A percentile compares a stretch with the other conserved stretches of the same genome.
Evolutionary conservation across 108 stramenopile species (phyloP).

Genomic region (Discostella stelligeroides): DNA sequence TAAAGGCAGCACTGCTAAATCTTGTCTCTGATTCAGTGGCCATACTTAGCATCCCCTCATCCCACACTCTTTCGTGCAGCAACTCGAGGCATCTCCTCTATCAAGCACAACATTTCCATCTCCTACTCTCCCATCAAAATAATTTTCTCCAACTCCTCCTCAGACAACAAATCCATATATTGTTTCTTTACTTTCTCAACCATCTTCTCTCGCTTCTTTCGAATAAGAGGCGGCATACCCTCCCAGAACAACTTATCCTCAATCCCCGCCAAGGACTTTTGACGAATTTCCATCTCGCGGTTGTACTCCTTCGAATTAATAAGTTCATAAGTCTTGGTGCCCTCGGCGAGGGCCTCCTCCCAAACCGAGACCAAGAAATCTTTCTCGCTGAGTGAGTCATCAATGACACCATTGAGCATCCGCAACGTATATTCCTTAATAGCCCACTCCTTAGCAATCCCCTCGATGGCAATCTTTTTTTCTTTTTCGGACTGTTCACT

Average conservation of each 20-base stretch:
- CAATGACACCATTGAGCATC: conserved; percentile 52
- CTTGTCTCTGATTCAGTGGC: too few species aligned
- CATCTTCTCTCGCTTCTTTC: conserved; percentile 33
- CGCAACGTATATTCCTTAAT: conserved; percentile 70
- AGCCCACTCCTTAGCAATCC: conserved; percentile 78
- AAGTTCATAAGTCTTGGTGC: conserved; percentile 55
- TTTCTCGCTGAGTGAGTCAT: conserved; percentile 55
- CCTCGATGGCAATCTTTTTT: conserved; percentile 59
- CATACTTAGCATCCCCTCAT: too few species aligned
- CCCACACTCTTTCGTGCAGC: too few species aligned
- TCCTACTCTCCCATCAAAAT: conserved; percentile 14
- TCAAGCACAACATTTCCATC: too few species aligned
- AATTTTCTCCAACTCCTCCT: conserved; percentile 31
- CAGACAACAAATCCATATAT: conserved; percentile 33
- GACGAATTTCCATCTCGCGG: conserved; percentile 4
- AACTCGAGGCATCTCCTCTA: too few species aligned
- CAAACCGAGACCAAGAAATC: conserved; percentile 67
- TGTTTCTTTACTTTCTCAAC: conserved; percentile 35
- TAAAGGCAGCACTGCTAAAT: too few species aligned
- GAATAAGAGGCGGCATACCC: conserved; percentile 27
- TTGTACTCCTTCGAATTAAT: conserved; percentile 27
- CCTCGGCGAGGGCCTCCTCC: conserved; percentile 75
- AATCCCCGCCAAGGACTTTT: not conserved
- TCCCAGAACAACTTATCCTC: conserved; percentile 29
- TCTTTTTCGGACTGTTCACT: conserved; percentile 27